Evolutionary conservation across 495 filamentous ascomycete species (phyloP).

Genomic region (Beverwykella pulmonaria): DNA sequence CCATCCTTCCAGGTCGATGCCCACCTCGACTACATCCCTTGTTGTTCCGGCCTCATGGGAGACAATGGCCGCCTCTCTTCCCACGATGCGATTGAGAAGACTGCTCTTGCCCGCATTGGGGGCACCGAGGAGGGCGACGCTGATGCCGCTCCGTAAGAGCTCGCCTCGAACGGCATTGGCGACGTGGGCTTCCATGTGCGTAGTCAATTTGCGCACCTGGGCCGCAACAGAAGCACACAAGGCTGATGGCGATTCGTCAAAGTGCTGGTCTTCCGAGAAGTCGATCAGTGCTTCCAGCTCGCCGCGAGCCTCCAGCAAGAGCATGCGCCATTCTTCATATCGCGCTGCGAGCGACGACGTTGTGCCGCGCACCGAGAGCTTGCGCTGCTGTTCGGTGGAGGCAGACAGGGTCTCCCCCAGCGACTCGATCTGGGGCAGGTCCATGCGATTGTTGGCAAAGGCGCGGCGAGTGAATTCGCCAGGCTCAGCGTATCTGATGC

Average conservation of each 20-base stretch:
- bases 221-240: conserved; percentile 67
- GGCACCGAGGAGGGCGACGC: conserved; percentile 80
- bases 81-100: conserved; percentile 87
- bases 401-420: conserved; percentile 83
- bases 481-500: conserved; percentile 88
- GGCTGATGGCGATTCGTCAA: conserved; percentile 80
- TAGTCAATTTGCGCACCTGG: conserved; percentile 62
- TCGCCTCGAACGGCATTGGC: conserved; percentile 81
- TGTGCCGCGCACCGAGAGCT: conserved; percentile 77
- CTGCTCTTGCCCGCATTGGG: conserved; percentile 97
- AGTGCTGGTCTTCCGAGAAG: conserved; percentile 96
- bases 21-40: conserved; percentile 89
- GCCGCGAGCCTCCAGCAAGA: conserved; percentile 77
- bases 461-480: conserved; percentile 95
- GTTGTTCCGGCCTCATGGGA: conserved; percentile 91
- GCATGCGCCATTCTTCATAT: conserved; percentile 82
- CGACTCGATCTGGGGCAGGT: conserved; percentile 92
- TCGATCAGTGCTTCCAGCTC: conserved; percentile 96
- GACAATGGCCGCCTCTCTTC: conserved; percentile 91
- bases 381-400: conserved; percentile 91
- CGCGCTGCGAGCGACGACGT: conserved; percentile 68
- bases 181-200: conserved; percentile 67
- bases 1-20: conserved; percentile 86
- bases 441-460: conserved; percentile 82
- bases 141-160: conserved; percentile 81